Evolutionary conservation across 225 moss, liverwort and hornwort species (phyloP).

Genomic region (Lunularia cruciata): DNA sequence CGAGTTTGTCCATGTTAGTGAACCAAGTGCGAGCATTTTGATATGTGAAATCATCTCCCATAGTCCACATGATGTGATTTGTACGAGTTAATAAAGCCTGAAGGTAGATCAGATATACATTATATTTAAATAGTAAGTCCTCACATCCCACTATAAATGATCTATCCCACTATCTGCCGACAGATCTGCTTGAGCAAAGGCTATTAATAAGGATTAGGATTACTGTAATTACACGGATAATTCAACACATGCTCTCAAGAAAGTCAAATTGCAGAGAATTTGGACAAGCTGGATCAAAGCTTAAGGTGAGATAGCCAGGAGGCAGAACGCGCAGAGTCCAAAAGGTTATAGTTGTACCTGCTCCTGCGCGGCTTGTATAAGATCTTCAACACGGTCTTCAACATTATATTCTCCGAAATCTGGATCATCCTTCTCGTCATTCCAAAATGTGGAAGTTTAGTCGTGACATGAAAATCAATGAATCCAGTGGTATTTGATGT

Average conservation of each 20-base stretch:
- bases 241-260: too few species aligned
- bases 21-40: constrained; percentile 82
- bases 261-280: too few species aligned
- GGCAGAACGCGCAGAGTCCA: too few species aligned
- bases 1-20: constrained; percentile 88
- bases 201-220: too few species aligned
- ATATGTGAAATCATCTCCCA: constrained; percentile 93
- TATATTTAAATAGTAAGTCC: too few species aligned
- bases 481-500: too few species aligned
- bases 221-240: too few species aligned
- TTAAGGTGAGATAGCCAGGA: too few species aligned
- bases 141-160: background rate
- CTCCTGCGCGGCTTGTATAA: constrained; percentile 52
- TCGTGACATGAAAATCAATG: too few species aligned
- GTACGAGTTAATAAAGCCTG: constrained; percentile 73
- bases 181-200: background rate
- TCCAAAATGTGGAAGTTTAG: too few species aligned
- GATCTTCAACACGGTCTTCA: constrained; percentile 59
- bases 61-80: constrained; percentile 86
- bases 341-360: too few species aligned
- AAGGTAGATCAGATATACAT: background rate
- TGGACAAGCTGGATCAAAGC: too few species aligned
- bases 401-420: constrained; percentile 62
- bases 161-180: background rate
- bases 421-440: constrained; percentile 82